Conservation (phyloP, 2,329 filamentous ascomycete genomes). For the Chrysoporthe deuterocubensis region DNA sequence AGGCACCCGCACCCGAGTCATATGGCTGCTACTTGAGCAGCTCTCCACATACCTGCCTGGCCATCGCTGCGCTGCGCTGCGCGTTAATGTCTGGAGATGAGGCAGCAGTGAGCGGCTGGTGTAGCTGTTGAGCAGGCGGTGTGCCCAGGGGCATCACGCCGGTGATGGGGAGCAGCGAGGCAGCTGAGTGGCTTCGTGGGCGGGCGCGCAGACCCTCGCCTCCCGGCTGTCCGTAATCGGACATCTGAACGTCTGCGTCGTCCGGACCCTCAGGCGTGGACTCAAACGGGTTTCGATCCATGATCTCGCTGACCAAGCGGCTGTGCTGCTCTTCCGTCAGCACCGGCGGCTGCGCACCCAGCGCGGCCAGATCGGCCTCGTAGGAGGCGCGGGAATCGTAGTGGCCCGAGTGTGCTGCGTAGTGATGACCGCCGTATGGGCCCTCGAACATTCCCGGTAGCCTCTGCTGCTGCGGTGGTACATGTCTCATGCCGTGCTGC, state of each 20-base stretch:
- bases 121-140: neutral
- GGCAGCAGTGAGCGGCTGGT: slow-evolving; percentile 12
- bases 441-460: slow-evolving; percentile 19
- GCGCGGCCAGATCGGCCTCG: slow-evolving; percentile 19
- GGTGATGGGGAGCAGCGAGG: slow-evolving; percentile 29
- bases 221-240: slow-evolving; percentile 29
- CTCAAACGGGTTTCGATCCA: slow-evolving; percentile 24
- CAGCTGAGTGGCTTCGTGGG: slow-evolving; percentile 31
- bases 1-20: neutral
- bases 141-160: slow-evolving; percentile 28
- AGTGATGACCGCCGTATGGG: slow-evolving; percentile 11
- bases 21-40: slow-evolving; percentile 35
- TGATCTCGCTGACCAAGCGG: slow-evolving; percentile 31
- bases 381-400: slow-evolving; percentile 13
- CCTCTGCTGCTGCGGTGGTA: slow-evolving; percentile 20
- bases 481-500: neutral
- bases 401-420: neutral
- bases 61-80: slow-evolving; percentile 41
- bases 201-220: slow-evolving; percentile 15
- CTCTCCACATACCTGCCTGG: slow-evolving; percentile 44
- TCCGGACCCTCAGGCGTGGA: slow-evolving; percentile 8
- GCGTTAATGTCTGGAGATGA: slow-evolving; percentile 30
- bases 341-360: slow-evolving; percentile 18
- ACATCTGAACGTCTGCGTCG: slow-evolving; percentile 27
- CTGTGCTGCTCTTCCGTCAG: slow-evolving; percentile 28